These are phyloP conservation scores for Cercospora beticola DNA, from an alignment of 2,329 filamentous ascomycete genomes.

Conservation along the genomic window DNA sequence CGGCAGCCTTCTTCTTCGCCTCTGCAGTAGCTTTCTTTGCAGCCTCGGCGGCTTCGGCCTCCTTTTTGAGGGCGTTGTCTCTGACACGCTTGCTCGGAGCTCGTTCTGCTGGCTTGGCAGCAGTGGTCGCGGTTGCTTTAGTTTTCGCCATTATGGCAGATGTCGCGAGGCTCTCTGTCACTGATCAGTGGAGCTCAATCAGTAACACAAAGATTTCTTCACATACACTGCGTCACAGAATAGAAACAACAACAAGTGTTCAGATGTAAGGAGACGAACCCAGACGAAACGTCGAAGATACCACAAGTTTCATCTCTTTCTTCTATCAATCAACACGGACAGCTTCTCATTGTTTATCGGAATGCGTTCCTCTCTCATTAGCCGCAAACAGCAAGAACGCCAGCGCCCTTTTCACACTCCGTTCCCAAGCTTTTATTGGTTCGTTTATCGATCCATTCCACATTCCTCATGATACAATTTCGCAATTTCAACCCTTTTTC, in stretches of 20 bases:
- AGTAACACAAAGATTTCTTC: not conserved
- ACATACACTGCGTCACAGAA: not conserved
- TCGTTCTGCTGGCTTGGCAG: not conserved
- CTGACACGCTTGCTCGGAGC: conserved; percentile 5
- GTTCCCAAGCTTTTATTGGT: not conserved
- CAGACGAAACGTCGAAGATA: not conserved
- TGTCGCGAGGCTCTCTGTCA: not conserved
- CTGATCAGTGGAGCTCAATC: not conserved
- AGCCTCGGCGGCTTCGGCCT: not conserved
- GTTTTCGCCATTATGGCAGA: not conserved
- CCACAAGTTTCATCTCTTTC: not conserved
- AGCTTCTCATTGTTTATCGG: not conserved
- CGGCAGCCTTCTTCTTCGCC: not conserved
- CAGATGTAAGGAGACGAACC: not conserved
- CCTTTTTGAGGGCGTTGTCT: not conserved
- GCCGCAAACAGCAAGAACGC: not conserved
- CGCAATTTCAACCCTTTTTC: not conserved
- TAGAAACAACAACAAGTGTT: not conserved
- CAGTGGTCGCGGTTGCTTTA: not conserved
- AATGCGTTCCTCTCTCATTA: not conserved
- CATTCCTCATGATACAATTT: conserved; percentile 13
- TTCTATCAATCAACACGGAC: not conserved
- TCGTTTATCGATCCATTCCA: conserved; percentile 11
- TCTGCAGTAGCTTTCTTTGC: not conserved
- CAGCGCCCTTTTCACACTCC: not conserved